Percentiles rank a stretch among this genome's conserved stretches.
phyloP scores from a whole-genome alignment of 306 rosid genomes.

The Citrullus mucosospermus region DNA sequence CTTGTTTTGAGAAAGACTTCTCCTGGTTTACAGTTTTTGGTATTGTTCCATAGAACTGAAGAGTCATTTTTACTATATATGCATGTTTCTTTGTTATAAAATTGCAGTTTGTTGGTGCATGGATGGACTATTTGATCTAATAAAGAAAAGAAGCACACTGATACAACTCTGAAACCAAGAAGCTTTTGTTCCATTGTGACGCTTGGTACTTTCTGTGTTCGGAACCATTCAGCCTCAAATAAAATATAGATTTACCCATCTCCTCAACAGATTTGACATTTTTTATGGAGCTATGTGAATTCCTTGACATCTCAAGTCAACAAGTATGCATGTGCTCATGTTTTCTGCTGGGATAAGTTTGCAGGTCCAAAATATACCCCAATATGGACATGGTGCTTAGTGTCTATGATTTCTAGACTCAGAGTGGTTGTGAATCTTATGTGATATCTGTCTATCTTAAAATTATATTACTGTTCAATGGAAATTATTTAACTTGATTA shows the following conservation, averaged over 20 bases:
- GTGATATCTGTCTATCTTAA: neutral
- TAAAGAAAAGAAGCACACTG: neutral
- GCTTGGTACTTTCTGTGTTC: neutral
- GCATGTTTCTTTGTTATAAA: neutral
- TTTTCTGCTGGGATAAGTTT: neutral
- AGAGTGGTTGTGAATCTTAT: neutral
- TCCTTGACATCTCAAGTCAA: neutral
- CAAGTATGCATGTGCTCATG: neutral
- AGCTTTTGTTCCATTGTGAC: neutral
- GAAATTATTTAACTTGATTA: neutral
- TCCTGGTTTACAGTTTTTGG: neutral
- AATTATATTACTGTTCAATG: neutral
- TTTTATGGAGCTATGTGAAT: neutral
- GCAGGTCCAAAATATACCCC: neutral
- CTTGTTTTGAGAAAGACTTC: neutral
- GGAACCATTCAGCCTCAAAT: neutral
- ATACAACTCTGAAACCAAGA: neutral
- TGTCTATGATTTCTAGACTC: neutral
- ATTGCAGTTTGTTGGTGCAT: neutral
- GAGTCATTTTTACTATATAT: neutral
- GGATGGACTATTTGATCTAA: neutral
- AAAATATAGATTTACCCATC: neutral
- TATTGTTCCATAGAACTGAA: neutral
- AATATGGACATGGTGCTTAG: neutral
- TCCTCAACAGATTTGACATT: neutral